phyloP scores from a whole-genome alignment of 148 eudicot species.

The Silene uniflora region DNA sequence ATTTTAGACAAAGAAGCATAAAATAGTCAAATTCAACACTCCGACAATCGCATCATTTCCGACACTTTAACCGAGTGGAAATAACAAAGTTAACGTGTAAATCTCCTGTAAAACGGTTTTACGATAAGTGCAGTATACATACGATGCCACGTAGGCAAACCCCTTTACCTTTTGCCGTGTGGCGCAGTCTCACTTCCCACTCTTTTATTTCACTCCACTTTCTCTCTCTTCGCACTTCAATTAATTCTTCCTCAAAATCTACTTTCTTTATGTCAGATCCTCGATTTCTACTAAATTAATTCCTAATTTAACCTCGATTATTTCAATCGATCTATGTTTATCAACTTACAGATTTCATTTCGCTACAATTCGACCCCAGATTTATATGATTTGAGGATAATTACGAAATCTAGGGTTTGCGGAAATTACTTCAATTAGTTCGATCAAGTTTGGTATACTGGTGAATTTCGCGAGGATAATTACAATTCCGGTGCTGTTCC shows the following conservation, averaged over 20 bases:
- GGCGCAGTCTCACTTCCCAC: constrained; percentile 17
- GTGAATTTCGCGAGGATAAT: constrained; percentile 11
- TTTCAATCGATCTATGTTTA: constrained; percentile 1
- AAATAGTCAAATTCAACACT: too few species aligned
- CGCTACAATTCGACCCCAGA: not conserved
- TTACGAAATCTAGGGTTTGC: constrained; percentile 12
- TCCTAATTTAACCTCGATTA: constrained; percentile 2
- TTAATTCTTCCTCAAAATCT: constrained; percentile 18
- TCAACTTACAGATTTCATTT: not conserved
- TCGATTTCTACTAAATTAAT: constrained; percentile 14
- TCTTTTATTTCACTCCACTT: not conserved
- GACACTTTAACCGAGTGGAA: too few species aligned
- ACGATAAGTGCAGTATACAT: too few species aligned
- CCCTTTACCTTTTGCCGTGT: not conserved
- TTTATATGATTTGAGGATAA: not conserved
- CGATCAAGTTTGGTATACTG: not conserved
- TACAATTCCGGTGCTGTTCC: not conserved
- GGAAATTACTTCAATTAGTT: not conserved
- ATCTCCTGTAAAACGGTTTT: too few species aligned
- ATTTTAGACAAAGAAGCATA: too few species aligned
- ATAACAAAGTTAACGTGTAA: too few species aligned
- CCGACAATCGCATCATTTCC: too few species aligned
- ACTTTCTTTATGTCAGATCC: constrained; percentile 22
- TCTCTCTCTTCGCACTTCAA: constrained; percentile 7
- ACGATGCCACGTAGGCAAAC: not conserved